A percentile compares a stretch with the other conserved stretches of the same genome.
phyloP scores from a whole-genome alignment of 495 filamentous ascomycete genomes.

The Sabuloglossum arenarium region DNA sequence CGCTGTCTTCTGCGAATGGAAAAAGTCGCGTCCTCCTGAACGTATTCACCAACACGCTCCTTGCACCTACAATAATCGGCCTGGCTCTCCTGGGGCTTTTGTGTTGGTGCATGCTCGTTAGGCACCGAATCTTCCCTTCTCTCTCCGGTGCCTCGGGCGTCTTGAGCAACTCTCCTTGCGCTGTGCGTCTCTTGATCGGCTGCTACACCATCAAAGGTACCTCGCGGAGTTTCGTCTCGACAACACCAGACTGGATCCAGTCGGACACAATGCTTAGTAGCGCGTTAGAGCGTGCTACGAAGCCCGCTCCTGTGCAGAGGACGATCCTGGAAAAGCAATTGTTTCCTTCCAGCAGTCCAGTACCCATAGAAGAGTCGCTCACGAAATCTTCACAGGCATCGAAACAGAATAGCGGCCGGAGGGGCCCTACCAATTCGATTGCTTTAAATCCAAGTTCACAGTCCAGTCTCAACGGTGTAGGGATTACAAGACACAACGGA shows the following conservation, averaged over 20 bases:
- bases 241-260: background rate
- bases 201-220: background rate
- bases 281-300: background rate
- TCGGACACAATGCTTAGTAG: background rate
- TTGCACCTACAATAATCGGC: background rate
- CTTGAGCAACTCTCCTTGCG: background rate
- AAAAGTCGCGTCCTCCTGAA: background rate
- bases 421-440: background rate
- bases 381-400: background rate
- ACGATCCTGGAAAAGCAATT: background rate
- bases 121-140: background rate
- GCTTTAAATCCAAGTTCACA: background rate
- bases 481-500: background rate
- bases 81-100: background rate
- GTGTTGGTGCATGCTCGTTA: background rate
- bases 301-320: background rate
- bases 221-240: background rate
- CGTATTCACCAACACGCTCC: background rate
- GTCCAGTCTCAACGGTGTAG: background rate
- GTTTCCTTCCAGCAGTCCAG: background rate
- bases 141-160: background rate
- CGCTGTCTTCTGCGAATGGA: too few relatives aligned
- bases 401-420: background rate
- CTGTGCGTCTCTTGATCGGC: background rate
- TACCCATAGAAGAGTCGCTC: background rate